phyloP scores from a whole-genome alignment of 768 basidiomycete species.

The Thelephora aurantiotincta region DNA sequence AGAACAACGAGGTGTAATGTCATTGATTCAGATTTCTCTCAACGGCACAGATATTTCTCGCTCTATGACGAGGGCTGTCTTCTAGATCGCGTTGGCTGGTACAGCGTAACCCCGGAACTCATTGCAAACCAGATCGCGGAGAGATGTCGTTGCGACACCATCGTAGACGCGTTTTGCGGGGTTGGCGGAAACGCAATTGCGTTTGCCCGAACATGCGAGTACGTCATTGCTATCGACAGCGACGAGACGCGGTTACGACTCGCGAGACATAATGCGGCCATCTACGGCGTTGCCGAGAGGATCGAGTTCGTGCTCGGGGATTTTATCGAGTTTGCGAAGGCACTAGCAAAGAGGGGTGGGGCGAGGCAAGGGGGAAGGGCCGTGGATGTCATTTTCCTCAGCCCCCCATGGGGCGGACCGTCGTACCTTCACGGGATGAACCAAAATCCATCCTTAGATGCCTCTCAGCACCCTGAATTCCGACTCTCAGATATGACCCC shows the following conservation, averaged over 20 bases:
- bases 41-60: constrained; percentile 73
- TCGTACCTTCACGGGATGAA: constrained; percentile 35
- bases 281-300: constrained; percentile 89
- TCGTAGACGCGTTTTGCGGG: constrained; percentile 93
- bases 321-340: constrained; percentile 68
- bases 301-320: constrained; percentile 91
- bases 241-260: constrained; percentile 76
- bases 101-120: constrained; percentile 85
- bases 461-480: constrained; percentile 38
- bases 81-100: constrained; percentile 96
- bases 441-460: constrained; percentile 5
- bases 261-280: constrained; percentile 84
- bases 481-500: constrained; percentile 63
- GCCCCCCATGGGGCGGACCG: constrained; percentile 94
- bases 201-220: constrained; percentile 90
- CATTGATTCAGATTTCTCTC: constrained; percentile 56
- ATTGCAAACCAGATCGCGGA: constrained; percentile 92
- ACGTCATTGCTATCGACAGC: constrained; percentile 89
- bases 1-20: not conserved
- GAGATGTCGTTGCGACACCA: constrained; percentile 70
- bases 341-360: constrained; percentile 15
- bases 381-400: constrained; percentile 85
- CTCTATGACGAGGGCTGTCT: constrained; percentile 71
- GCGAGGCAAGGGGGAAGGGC: constrained; percentile 2
- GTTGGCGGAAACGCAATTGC: constrained; percentile 97